Base-by-base conservation (phyloP, 768 basidiomycete species). In the Pulveroboletus frians region DNA sequence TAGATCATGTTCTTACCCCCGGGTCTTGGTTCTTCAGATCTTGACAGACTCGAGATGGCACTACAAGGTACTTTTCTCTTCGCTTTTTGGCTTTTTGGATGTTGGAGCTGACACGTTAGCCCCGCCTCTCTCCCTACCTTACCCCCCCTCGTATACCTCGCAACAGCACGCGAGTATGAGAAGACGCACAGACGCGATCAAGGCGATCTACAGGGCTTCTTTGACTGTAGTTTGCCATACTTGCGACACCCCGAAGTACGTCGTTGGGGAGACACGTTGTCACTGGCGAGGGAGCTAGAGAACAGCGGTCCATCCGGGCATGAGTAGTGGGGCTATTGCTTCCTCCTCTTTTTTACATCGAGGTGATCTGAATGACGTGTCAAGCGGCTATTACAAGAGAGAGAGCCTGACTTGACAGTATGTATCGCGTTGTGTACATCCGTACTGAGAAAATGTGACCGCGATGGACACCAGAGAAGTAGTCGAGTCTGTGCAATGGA, bases 11-110 rank as follows among this genome's bases (percentile, higher is more conserved):
- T 41, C 41, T 42, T n/a, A 41, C 23, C 1, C n/a, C 23, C 17
- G 3, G 9, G 8, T 9, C n/a, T 42, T 18, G 39, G 9, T 13
- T n/a, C 37, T 39, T 18, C 8, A 92, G 91, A 94, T 62, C 75
- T 93, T 5, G 91, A 94, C 62, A 76, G 87, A 6, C 83, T 92
- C 48, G 91, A 94, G 65, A 87, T 94, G 86, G 88, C 88, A 1
- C 71, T 82, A 1, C 91, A 94, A 76, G 90, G 87, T 80, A 41
- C 14, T 14, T 3, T 32, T 32, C 31, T 14, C 5, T 13, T 2
- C 7, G 39, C 13, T 1, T 6, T 15, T 20, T 11, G 11, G 2
- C 31, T 32, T 14, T 17, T 3, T 18, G n/a, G 14, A n/a, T 10
- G 15, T 21, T 15, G 5, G 5, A 17, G 4, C 20, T 37, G n/a